Conservation (phyloP, 805 yeast species). For the Starmera caribaea region DNA sequence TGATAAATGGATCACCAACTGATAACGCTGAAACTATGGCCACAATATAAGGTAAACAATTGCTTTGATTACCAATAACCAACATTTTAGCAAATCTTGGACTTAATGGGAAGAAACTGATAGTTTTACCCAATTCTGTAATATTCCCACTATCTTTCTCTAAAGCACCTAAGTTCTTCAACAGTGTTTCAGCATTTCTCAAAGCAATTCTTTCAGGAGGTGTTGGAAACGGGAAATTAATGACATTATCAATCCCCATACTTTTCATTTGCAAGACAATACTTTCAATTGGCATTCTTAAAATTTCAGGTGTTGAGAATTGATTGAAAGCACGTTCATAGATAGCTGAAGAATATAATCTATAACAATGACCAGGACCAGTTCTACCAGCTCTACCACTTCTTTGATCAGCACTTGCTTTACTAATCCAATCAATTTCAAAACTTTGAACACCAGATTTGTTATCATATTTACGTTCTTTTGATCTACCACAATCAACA, state of each 20-base stretch:
- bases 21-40: conserved; percentile 88
- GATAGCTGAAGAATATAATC: conserved; percentile 88
- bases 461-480: conserved; percentile 76
- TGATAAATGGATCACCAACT: conserved; percentile 85
- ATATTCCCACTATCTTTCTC: conserved; percentile 35
- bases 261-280: conserved; percentile 93
- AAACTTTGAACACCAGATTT: conserved; percentile 88
- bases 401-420: conserved; percentile 94
- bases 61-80: conserved; percentile 77
- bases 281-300: conserved; percentile 94
- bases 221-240: conserved; percentile 94
- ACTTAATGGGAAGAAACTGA: conserved; percentile 87
- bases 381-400: conserved; percentile 98
- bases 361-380: conserved; percentile 96
- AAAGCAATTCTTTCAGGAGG: conserved; percentile 66
- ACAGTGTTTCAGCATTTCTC: conserved; percentile 53
- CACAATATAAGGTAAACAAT: conserved; percentile 79
- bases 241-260: conserved; percentile 88
- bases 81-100: conserved; percentile 91
- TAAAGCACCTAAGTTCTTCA: conserved; percentile 74
- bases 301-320: conserved; percentile 82
- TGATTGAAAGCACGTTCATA: conserved; percentile 77
- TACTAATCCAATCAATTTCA: conserved; percentile 84
- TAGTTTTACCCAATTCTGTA: conserved; percentile 72
- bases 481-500: conserved; percentile 89